A percentile compares a stretch with the other conserved stretches of the same genome.
These are phyloP conservation scores for Phialocephala sp. DNA, from an alignment of 2,329 filamentous ascomycete species.

Conservation along the genomic window DNA sequence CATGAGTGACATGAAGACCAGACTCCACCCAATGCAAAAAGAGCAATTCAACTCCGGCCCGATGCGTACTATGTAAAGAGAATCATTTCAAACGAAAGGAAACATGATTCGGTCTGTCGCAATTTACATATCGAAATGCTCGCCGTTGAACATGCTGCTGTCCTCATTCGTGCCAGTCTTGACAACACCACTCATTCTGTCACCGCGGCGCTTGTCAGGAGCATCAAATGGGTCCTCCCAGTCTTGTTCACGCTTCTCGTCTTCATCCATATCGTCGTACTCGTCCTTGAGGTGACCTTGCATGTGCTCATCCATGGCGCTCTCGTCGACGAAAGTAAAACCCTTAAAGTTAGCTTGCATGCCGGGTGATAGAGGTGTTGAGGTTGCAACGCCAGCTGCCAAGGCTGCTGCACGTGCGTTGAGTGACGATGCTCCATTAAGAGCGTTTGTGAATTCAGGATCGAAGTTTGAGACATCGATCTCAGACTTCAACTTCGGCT, in stretches of 20 bases:
- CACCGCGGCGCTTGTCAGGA: conserved; percentile 48
- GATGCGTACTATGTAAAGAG: conserved; percentile 38
- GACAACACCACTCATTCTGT: conserved; percentile 69
- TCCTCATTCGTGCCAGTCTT: conserved; percentile 61
- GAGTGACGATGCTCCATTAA: conserved; percentile 84
- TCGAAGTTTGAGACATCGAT: conserved; percentile 98
- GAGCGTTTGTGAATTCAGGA: conserved; percentile 94
- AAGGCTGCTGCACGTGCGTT: conserved; percentile 90
- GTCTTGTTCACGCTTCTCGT: conserved; percentile 53
- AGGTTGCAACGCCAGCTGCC: conserved; percentile 83
- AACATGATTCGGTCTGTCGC: conserved; percentile 23
- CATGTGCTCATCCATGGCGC: conserved; percentile 88
- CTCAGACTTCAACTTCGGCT: conserved; percentile 94
- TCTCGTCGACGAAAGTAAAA: conserved; percentile 99
- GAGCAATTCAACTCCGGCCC: conserved; percentile 32
- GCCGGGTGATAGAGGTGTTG: conserved; percentile 90
- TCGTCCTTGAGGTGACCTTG: conserved; percentile 54
- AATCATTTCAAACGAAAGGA: conserved; percentile 30
- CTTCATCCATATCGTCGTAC: conserved; percentile 67
- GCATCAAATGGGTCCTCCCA: conserved; percentile 50
- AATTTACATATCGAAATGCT: conserved; percentile 67
- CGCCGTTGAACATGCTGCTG: conserved; percentile 64
- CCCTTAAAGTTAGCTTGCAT: conserved; percentile 98
- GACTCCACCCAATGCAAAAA: conserved; percentile 39
- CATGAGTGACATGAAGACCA: conserved; percentile 14